phyloP scores from a whole-genome alignment of 2,329 filamentous ascomycete species.

The Paraphoma chrysanthemicola region DNA sequence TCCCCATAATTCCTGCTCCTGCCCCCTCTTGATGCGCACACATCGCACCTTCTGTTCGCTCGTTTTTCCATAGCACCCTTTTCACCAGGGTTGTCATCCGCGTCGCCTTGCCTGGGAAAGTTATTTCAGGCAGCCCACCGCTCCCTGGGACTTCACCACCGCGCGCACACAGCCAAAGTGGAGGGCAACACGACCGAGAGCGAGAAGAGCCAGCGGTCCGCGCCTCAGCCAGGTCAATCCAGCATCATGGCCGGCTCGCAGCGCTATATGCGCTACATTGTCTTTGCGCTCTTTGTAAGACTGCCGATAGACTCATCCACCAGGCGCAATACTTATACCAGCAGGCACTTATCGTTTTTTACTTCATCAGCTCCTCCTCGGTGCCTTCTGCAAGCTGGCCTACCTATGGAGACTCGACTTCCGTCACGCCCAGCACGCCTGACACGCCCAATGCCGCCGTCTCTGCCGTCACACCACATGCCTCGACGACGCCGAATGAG shows the following conservation, averaged over 20 bases:
- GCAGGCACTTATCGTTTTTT: constrained; percentile 74
- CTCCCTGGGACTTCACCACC: not conserved
- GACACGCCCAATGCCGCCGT: constrained; percentile 19
- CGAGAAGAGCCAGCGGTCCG: constrained; percentile 29
- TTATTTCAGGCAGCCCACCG: not conserved
- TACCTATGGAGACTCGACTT: constrained; percentile 26
- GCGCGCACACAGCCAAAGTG: constrained; percentile 30
- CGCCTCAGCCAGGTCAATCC: constrained; percentile 15
- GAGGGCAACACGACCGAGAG: constrained; percentile 27
- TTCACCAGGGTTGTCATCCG: not conserved
- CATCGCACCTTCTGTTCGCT: constrained; percentile 13
- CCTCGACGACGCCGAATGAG: constrained; percentile 43
- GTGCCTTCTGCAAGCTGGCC: constrained; percentile 47
- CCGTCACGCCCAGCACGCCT: constrained; percentile 15
- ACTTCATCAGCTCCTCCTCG: constrained; percentile 75
- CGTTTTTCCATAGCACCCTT: constrained; percentile 1
- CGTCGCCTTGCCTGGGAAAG: not conserved
- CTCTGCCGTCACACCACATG: constrained; percentile 11
- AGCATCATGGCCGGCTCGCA: constrained; percentile 74
- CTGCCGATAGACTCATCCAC: not conserved
- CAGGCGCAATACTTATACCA: constrained; percentile 11
- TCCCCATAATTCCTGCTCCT: not conserved
- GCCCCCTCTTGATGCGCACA: constrained; percentile 11
- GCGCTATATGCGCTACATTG: constrained; percentile 74
- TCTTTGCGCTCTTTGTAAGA: constrained; percentile 81